A percentile compares a stretch with the other conserved stretches of the same genome.
Conservation (phyloP, 768 basidiomycete genomes). For the Lyophyllum shimeji region DNA sequence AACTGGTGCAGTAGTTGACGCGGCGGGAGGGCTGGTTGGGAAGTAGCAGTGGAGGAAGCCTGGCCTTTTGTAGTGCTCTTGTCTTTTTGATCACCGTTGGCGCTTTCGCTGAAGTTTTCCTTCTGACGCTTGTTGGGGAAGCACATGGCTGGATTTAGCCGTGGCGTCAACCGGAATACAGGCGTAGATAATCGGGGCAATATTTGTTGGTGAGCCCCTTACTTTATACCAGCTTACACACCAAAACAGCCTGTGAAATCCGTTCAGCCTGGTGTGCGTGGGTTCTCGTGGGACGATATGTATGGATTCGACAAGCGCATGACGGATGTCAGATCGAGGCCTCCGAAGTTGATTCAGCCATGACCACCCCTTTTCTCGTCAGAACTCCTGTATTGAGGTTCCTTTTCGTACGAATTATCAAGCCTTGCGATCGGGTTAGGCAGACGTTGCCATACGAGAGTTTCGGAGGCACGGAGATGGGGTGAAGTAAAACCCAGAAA, state of each 20-base stretch:
- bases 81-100: conserved; percentile 14
- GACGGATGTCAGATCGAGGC: conserved; percentile 6
- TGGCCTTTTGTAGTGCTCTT: conserved; percentile 28
- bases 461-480: background rate
- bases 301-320: conserved; percentile 8
- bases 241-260: background rate
- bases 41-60: background rate
- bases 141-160: conserved; percentile 26
- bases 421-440: conserved; percentile 5
- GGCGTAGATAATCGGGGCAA: conserved; percentile 5
- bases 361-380: conserved; percentile 2
- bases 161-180: conserved; percentile 2
- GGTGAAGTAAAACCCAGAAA: background rate
- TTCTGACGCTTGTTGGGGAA: conserved; percentile 32
- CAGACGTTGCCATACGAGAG: background rate
- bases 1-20: conserved; percentile 11
- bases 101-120: conserved; percentile 28
- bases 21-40: conserved; percentile 16
- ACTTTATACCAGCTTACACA: conserved; percentile 15
- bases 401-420: conserved; percentile 2
- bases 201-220: background rate
- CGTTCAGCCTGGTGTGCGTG: conserved; percentile 10
- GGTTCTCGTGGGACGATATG: conserved; percentile 22
- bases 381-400: background rate
- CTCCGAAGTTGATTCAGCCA: conserved; percentile 4